Base-by-base conservation (phyloP, 257 asterid genomes). In the Vinca minor region DNA sequence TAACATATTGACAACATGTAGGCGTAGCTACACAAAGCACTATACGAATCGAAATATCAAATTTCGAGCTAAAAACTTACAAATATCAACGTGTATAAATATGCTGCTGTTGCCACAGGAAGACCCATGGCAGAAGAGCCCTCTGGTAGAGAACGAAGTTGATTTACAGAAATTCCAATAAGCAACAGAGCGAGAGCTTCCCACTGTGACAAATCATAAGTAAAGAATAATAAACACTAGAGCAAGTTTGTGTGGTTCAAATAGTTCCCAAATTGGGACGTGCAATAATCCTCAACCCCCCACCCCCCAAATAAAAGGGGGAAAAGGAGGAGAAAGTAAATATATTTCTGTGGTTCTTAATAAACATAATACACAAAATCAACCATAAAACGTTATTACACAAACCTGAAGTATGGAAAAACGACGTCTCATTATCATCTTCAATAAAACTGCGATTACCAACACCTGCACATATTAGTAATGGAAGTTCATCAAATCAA, bases 131-230 rank as follows among this genome's bases (percentile, higher is more conserved):
- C 84, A 76, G 82, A 50, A 65, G 91, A 56, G 57, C 89, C 94
- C 76, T 79, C 99, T 1, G 97, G 99, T 32, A 69, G 68, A 74
- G 97, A 80, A 62, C 88, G 91, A 71, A 94, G 91, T 74, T 94
- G 99, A 75, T 94, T 94, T 71, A 94, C 85, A 32, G 89, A 84
- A 64, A 94, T 90, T 58, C 99, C 99, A 70, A 94, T 94, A 70
- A 94, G 95, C 93, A 94, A 71, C 79, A 94, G 75, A 11, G 96
- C 97, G 63, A 94, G 99, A 75, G 99, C 99, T 78, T 94, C 99
- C 97, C 99, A 89, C 97, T 94, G 84, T 41, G 17, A 68, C 10
- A 72, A 70, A 60, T 58, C 5, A 29, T 9, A 3, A 26, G 14
- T 55, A 55, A 56, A 56, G 23, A 31, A 29, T 56, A 55, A 55